A percentile compares a stretch with the other conserved stretches of the same genome.
phyloP scores from a whole-genome alignment of 345 rosid species.

The Linum trigynum region DNA sequence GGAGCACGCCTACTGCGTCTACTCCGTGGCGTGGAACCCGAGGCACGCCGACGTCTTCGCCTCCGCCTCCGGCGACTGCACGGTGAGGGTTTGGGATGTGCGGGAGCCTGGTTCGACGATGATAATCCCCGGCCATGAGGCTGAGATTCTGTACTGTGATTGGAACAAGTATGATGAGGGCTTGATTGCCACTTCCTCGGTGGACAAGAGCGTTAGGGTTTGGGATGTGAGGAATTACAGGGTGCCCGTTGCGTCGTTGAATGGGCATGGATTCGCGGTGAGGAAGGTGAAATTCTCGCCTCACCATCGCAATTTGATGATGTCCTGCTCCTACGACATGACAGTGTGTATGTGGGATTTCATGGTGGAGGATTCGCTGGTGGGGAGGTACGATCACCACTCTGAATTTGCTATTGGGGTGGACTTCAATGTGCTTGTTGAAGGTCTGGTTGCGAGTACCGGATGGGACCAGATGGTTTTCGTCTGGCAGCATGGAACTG shows the following conservation, averaged over 20 bases:
- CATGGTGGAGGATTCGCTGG: slow-evolving; percentile 82
- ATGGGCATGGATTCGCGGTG: slow-evolving; percentile 82
- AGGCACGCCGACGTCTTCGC: slow-evolving; percentile 86
- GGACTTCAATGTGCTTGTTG: slow-evolving; percentile 89
- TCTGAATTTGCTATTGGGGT: slow-evolving; percentile 81
- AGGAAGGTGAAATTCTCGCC: slow-evolving; percentile 86
- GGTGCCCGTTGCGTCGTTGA: slow-evolving; percentile 55
- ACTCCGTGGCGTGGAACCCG: slow-evolving; percentile 78
- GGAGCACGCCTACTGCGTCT: slow-evolving; percentile 85
- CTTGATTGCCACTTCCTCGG: slow-evolving; percentile 61
- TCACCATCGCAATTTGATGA: slow-evolving; percentile 56
- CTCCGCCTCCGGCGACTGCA: slow-evolving; percentile 86
- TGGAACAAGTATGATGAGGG: slow-evolving; percentile 97
- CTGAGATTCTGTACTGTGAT: slow-evolving; percentile 67
- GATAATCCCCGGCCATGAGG: slow-evolving; percentile 85
- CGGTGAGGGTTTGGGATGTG: slow-evolving; percentile 77
- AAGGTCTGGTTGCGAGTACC: slow-evolving; percentile 77
- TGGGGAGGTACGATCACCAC: slow-evolving; percentile 79
- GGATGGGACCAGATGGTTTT: slow-evolving; percentile 95
- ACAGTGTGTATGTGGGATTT: slow-evolving; percentile 79
- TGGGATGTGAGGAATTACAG: slow-evolving; percentile 85
- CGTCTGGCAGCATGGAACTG: slow-evolving; percentile 92
- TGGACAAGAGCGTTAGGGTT: slow-evolving; percentile 61
- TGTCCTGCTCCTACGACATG: slow-evolving; percentile 88
- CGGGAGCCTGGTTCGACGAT: slow-evolving; percentile 83